Conservation (phyloP, 441 rosid genomes). For the Euphorbia schlechtendalii region DNA sequence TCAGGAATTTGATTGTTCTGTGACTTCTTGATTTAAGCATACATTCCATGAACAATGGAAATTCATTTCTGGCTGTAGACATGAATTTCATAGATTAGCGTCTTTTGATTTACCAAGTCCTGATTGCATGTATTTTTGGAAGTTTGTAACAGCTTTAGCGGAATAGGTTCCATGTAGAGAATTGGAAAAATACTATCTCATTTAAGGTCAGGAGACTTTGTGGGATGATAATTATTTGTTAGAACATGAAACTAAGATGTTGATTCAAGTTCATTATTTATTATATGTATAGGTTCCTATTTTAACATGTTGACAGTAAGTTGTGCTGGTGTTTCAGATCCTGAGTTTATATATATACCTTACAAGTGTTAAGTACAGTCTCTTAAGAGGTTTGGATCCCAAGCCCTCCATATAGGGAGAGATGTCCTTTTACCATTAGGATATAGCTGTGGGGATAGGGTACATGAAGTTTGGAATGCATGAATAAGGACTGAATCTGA, state of each 20-base stretch:
- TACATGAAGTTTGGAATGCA: background rate
- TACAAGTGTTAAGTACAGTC: background rate
- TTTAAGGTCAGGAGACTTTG: background rate
- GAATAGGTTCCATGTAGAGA: background rate
- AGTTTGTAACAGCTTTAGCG: slow-evolving; percentile 1
- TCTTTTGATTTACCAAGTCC: too few species aligned
- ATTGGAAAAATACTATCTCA: background rate
- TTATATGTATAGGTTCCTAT: background rate
- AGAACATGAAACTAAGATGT: background rate
- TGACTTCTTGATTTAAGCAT: background rate
- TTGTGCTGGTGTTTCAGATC: background rate
- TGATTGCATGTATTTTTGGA: background rate
- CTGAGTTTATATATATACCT: background rate
- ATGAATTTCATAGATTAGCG: background rate
- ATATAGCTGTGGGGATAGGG: background rate
- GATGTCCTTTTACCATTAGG: background rate
- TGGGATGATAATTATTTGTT: background rate
- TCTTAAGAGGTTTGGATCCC: background rate
- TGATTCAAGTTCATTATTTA: background rate
- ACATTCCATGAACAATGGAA: background rate
- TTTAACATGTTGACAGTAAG: background rate
- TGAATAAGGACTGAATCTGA: background rate
- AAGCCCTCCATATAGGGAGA: background rate
- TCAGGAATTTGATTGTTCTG: background rate
- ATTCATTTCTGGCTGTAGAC: background rate